Percentiles rank a stretch among this genome's conserved stretches.
Evolutionary conservation across 1,284 basidiomycete species (phyloP).

Genomic region (Puccinia novopanici): DNA sequence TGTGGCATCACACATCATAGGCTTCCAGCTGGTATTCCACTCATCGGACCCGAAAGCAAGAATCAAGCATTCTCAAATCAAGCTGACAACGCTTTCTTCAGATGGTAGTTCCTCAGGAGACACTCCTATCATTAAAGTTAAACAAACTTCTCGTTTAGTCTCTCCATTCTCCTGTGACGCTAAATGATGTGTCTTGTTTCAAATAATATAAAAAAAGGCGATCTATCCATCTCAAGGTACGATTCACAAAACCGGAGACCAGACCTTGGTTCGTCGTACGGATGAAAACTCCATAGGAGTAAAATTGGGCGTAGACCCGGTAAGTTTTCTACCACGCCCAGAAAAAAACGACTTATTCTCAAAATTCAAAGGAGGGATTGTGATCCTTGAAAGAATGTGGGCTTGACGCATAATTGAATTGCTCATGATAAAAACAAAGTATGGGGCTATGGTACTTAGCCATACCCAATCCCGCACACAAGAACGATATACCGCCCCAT

Average conservation of each 20-base stretch:
- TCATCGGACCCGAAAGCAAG: conserved; percentile 49
- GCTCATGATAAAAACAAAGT: conserved; percentile 23
- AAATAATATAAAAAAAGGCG: conserved; percentile 28
- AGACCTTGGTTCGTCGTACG: conserved; percentile 35
- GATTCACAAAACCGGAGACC: conserved; percentile 48
- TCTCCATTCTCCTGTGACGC: neutral
- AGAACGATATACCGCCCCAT: conserved; percentile 37
- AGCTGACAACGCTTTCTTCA: conserved; percentile 29
- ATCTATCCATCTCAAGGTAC: conserved; percentile 50
- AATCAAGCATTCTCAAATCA: conserved; percentile 51
- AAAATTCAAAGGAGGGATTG: neutral
- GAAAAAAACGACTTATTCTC: neutral
- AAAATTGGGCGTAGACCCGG: conserved; percentile 49
- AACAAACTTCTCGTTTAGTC: neutral
- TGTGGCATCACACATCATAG: neutral
- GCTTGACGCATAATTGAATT: neutral
- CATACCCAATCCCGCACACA: conserved; percentile 49
- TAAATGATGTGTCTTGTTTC: neutral
- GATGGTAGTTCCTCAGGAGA: conserved; percentile 13
- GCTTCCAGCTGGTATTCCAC: conserved; percentile 50
- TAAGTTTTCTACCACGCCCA: neutral
- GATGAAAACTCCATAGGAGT: conserved; percentile 49
- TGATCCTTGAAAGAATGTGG: neutral
- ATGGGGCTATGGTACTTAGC: conserved; percentile 39
- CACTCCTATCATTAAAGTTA: conserved; percentile 49